phyloP scores from a whole-genome alignment of 2,329 filamentous ascomycete species.

The Fusarium udum region DNA sequence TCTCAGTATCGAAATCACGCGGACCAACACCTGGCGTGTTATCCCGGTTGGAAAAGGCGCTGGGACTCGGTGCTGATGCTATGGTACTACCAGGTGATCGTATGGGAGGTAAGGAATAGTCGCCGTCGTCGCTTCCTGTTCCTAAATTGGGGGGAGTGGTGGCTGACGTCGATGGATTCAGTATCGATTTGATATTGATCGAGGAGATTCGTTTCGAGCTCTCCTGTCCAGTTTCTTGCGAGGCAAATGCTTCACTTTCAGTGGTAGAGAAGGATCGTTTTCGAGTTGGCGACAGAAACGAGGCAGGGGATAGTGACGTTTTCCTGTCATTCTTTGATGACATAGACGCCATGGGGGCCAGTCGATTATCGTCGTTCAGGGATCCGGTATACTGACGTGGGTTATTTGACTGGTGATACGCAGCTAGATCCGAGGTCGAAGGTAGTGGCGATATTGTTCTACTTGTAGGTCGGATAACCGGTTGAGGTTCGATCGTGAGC shows the following conservation, averaged over 20 bases:
- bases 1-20: constrained; percentile 56
- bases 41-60: constrained; percentile 50
- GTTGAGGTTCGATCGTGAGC: constrained; percentile 59
- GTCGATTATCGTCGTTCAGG: constrained; percentile 64
- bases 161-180: constrained; percentile 65
- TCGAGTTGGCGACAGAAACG: constrained; percentile 66
- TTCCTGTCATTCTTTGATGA: constrained; percentile 58
- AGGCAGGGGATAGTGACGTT: constrained; percentile 68
- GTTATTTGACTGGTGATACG: constrained; percentile 60
- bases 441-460: constrained; percentile 57
- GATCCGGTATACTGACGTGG: constrained; percentile 52
- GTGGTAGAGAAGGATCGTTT: constrained; percentile 75
- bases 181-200: constrained; percentile 80
- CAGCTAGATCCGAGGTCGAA: constrained; percentile 56
- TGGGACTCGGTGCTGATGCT: constrained; percentile 54
- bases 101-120: constrained; percentile 55
- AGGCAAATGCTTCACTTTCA: constrained; percentile 59
- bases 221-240: constrained; percentile 54
- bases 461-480: constrained; percentile 54
- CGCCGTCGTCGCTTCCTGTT: constrained; percentile 49
- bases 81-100: constrained; percentile 55
- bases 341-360: constrained; percentile 65
- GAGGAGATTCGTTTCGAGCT: constrained; percentile 73
- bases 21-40: constrained; percentile 38
- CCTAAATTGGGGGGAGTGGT: constrained; percentile 35